Conservation (phyloP, 345 rosid genomes). For the Sisymbrium irio region DNA sequence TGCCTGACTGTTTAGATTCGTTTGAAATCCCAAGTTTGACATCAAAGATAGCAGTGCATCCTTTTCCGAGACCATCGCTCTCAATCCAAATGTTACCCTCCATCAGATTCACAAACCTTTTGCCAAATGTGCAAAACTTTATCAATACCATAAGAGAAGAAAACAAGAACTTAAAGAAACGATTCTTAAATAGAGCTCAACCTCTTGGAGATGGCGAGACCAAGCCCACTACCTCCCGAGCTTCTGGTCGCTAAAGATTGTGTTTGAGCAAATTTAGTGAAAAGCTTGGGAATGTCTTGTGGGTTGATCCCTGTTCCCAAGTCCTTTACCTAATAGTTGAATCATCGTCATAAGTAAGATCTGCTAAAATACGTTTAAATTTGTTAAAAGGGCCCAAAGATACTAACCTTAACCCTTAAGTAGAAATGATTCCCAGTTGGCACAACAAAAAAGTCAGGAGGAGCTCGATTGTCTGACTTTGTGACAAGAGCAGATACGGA, state of each 20-base stretch:
- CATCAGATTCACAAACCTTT: conserved; percentile 97
- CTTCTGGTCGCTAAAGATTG: conserved; percentile 63
- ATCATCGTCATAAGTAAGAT: neutral
- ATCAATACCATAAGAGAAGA: conserved; percentile 8
- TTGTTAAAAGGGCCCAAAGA: neutral
- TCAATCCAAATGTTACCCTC: conserved; percentile 96
- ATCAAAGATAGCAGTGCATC: conserved; percentile 77
- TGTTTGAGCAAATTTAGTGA: conserved; percentile 86
- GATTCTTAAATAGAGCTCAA: conserved; percentile 19
- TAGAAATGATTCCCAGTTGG: conserved; percentile 75
- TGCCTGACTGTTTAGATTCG: conserved; percentile 48
- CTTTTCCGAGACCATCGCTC: conserved; percentile 94
- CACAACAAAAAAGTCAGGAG: conserved; percentile 63
- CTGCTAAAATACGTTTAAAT: neutral
- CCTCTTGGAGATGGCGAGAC: conserved; percentile 99
- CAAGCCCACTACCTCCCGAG: conserved; percentile 90
- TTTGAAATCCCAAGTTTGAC: conserved; percentile 74
- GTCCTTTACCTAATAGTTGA: conserved; percentile 72
- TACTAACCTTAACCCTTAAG: conserved; percentile 84
- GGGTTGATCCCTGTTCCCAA: conserved; percentile 80
- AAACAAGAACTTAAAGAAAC: neutral
- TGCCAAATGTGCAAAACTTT: neutral
- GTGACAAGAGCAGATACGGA: conserved; percentile 71
- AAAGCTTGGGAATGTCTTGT: conserved; percentile 80
- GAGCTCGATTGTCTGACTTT: conserved; percentile 63